phyloP scores from a whole-genome alignment of 176 grass and related monocot genomes.

The Eremochloa ophiuroides region DNA sequence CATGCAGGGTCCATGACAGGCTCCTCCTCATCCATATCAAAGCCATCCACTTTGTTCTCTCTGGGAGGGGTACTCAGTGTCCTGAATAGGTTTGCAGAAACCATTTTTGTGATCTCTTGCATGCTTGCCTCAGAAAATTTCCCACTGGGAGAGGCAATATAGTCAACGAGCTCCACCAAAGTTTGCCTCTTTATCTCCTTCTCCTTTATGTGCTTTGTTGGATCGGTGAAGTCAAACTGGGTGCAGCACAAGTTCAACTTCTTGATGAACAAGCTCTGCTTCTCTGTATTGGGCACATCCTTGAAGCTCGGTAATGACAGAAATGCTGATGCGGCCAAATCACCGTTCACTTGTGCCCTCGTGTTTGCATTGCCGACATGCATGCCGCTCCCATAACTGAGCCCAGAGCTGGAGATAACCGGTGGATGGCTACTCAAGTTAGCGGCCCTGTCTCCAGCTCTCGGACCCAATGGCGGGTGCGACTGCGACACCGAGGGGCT shows the following conservation, averaged over 20 bases:
- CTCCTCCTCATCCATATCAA: constrained; percentile 79
- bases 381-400: constrained; percentile 42
- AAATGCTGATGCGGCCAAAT: not conserved
- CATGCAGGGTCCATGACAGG: constrained; percentile 82
- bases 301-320: constrained; percentile 60
- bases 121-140: constrained; percentile 74
- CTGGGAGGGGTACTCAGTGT: constrained; percentile 41
- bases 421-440: constrained; percentile 33
- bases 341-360: constrained; percentile 43
- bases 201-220: constrained; percentile 62
- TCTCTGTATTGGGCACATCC: constrained; percentile 71
- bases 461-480: constrained; percentile 14
- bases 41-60: constrained; percentile 60
- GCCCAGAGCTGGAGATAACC: constrained; percentile 52
- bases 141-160: constrained; percentile 28
- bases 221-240: constrained; percentile 67
- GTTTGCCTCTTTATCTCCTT: constrained; percentile 81
- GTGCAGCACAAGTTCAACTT: constrained; percentile 69
- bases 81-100: constrained; percentile 66
- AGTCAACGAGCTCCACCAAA: constrained; percentile 75
- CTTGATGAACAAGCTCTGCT: constrained; percentile 55
- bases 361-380: constrained; percentile 30
- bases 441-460: constrained; percentile 35
- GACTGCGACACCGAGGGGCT: constrained; percentile 22
- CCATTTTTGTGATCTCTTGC: constrained; percentile 65